Conservation (phyloP, 768 basidiomycete genomes). For the Russula emetica region DNA sequence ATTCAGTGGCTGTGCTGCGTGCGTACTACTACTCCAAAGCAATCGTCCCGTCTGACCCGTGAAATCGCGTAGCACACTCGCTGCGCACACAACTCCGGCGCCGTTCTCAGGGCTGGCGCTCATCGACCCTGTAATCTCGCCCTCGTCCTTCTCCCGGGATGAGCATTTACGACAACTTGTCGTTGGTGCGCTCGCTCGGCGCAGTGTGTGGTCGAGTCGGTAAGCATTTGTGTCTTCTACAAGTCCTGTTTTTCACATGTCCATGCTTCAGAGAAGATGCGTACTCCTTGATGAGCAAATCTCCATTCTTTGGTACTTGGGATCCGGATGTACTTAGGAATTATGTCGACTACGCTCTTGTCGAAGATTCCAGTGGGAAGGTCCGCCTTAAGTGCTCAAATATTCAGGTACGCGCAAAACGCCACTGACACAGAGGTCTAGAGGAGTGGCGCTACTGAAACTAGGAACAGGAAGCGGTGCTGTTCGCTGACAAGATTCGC, state of each 20-base stretch:
- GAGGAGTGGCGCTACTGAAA: not conserved
- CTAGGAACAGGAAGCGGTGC: constrained; percentile 47
- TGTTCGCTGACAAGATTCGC: constrained; percentile 47
- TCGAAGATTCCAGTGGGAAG: constrained; percentile 37
- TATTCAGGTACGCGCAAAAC: constrained; percentile 38
- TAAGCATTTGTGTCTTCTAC: constrained; percentile 27
- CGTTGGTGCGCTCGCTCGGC: constrained; percentile 51
- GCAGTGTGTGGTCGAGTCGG: constrained; percentile 62
- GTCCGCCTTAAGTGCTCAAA: constrained; percentile 62
- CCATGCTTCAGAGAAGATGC: constrained; percentile 54
- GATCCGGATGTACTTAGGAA: constrained; percentile 54
- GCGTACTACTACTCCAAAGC: constrained; percentile 33
- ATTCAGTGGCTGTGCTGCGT: constrained; percentile 76
- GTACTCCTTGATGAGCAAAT: constrained; percentile 41
- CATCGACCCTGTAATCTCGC: constrained; percentile 69
- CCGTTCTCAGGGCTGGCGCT: constrained; percentile 71
- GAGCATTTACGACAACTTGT: constrained; percentile 24
- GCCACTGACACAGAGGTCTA: not conserved
- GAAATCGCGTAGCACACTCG: constrained; percentile 49
- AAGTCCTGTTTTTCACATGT: not conserved
- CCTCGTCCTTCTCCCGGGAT: constrained; percentile 14
- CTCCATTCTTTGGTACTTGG: constrained; percentile 70
- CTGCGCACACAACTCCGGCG: constrained; percentile 55
- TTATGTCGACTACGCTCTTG: constrained; percentile 60
- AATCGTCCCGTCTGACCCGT: constrained; percentile 7